Percentiles rank a stretch among this genome's conserved stretches.
phyloP scores from a whole-genome alignment of 202 grass and related monocot genomes.

The Carex sylvatica region DNA sequence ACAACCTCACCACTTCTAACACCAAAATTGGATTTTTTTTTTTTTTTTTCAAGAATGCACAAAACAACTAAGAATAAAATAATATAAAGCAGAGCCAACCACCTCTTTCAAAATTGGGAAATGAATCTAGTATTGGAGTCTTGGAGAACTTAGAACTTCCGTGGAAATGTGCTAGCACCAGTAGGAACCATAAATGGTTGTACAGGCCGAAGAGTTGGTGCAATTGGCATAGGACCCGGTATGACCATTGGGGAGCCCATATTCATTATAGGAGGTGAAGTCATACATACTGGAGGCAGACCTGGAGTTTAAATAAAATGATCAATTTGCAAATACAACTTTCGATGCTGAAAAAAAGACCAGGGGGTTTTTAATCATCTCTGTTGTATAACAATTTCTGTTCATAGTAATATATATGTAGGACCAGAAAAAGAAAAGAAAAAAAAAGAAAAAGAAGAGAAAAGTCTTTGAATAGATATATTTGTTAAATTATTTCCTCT shows the following conservation, averaged over 20 bases:
- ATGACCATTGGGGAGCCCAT: conserved; percentile 45
- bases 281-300: conserved; percentile 36
- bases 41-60: conserved; percentile 1
- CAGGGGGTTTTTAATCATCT: not conserved
- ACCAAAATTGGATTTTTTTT: conserved; percentile 15
- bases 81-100: conserved; percentile 5
- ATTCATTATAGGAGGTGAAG: conserved; percentile 48
- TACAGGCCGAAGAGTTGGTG: conserved; percentile 50
- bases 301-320: conserved; percentile 34
- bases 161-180: conserved; percentile 40
- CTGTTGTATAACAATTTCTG: not conserved
- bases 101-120: conserved; percentile 18
- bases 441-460: not conserved
- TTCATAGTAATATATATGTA: not conserved
- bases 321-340: conserved; percentile 10
- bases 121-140: conserved; percentile 13
- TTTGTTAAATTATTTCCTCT: not conserved
- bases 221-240: conserved; percentile 46
- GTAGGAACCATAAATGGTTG: conserved; percentile 62
- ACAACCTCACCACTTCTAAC: not conserved
- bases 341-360: not conserved
- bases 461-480: not conserved
- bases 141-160: conserved; percentile 50
- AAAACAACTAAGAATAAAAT: conserved; percentile 17
- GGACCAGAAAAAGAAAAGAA: conserved; percentile 5